Conservation (phyloP, 2,329 filamentous ascomycete genomes). For the Neopestalotiopsis clavispora region DNA sequence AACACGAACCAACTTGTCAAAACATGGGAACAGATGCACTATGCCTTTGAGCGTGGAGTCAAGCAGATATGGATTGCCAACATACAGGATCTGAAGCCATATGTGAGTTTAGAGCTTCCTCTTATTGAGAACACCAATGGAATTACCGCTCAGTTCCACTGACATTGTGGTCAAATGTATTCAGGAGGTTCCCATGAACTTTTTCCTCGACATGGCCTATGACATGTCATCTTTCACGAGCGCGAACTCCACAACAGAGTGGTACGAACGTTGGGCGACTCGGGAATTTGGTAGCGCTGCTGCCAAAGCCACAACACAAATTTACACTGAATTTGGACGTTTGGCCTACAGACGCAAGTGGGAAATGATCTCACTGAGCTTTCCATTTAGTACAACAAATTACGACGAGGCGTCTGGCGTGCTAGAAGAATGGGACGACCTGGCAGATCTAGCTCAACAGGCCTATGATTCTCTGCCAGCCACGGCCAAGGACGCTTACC, state of each 20-base stretch:
- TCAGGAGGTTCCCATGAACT: background rate
- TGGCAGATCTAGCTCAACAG: background rate
- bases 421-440: background rate
- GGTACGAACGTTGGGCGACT: background rate
- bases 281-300: background rate
- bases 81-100: background rate
- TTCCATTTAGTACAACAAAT: background rate
- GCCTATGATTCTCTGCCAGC: background rate
- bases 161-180: background rate
- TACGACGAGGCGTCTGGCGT: background rate
- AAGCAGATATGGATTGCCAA: slow-evolving; percentile 6
- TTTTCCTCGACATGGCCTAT: background rate
- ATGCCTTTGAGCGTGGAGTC: background rate
- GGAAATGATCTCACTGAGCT: background rate
- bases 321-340: background rate
- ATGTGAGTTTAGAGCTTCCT: background rate
- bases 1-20: background rate
- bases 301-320: background rate
- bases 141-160: background rate
- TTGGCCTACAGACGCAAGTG: background rate
- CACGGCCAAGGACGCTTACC: background rate
- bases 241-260: background rate
- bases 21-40: background rate
- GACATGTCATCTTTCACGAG: background rate
- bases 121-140: background rate